Conservation (phyloP, 2,329 filamentous ascomycete genomes). For the Shiraia sp. region DNA sequence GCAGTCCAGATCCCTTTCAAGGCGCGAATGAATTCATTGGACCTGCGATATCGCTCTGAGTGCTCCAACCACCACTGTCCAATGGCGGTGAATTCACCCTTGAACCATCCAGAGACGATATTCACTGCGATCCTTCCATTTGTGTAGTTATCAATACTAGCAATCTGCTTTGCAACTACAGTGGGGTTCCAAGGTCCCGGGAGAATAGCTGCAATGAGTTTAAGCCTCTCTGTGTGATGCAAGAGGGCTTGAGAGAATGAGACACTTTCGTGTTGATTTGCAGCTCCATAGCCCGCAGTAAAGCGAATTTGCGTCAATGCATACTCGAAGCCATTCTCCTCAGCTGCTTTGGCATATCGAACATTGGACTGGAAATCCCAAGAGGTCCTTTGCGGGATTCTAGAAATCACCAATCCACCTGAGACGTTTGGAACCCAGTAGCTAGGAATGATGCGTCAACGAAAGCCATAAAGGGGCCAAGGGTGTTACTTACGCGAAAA, state of each 20-base stretch:
- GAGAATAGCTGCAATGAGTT: slow-evolving; percentile 57
- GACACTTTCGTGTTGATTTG: slow-evolving; percentile 57
- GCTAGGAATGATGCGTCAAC: slow-evolving; percentile 17
- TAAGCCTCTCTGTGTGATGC: slow-evolving; percentile 52
- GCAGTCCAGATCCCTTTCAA: slow-evolving; percentile 57
- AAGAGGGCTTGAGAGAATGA: slow-evolving; percentile 56
- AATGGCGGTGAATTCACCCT: slow-evolving; percentile 56
- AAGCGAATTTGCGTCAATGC: slow-evolving; percentile 58
- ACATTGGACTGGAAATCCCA: slow-evolving; percentile 57
- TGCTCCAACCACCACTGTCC: slow-evolving; percentile 61
- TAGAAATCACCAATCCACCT: slow-evolving; percentile 57
- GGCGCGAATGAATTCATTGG: slow-evolving; percentile 56
- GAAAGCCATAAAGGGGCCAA: background rate
- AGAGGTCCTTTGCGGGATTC: slow-evolving; percentile 54
- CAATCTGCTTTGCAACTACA: slow-evolving; percentile 58
- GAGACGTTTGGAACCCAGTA: slow-evolving; percentile 62
- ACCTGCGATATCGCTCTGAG: slow-evolving; percentile 56
- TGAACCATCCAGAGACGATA: slow-evolving; percentile 60
- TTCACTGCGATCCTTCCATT: slow-evolving; percentile 58
- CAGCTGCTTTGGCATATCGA: slow-evolving; percentile 55
- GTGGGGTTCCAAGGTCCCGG: slow-evolving; percentile 47
- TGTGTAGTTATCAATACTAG: slow-evolving; percentile 57
- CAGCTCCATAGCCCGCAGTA: slow-evolving; percentile 55
- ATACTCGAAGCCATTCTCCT: slow-evolving; percentile 56
- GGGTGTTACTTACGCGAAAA: slow-evolving; percentile 46